phyloP scores from a whole-genome alignment of 805 yeast genomes.

The Ogataea methanolica region DNA sequence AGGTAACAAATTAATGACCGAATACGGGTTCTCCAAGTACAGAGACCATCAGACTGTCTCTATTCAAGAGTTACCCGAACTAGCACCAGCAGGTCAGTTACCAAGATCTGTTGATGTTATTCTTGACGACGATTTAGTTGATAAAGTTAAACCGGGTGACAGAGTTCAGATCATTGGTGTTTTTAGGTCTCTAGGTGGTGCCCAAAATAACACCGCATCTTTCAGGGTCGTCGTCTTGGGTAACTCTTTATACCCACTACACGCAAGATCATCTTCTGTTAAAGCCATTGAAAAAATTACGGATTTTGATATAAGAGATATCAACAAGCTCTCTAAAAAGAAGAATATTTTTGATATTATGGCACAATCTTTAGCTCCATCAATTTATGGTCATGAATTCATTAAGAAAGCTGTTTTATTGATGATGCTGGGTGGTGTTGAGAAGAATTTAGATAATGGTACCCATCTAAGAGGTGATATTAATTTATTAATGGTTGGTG shows the following conservation, averaged over 20 bases:
- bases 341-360: conserved; percentile 71
- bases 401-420: conserved; percentile 87
- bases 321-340: conserved; percentile 70
- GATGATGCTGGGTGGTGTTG: conserved; percentile 91
- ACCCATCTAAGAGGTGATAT: conserved; percentile 98
- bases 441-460: conserved; percentile 90
- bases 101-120: conserved; percentile 91
- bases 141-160: conserved; percentile 91
- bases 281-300: conserved; percentile 71
- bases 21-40: conserved; percentile 88
- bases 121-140: conserved; percentile 94
- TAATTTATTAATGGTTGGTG: conserved; percentile 94
- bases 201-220: conserved; percentile 52
- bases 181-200: conserved; percentile 85
- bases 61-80: conserved; percentile 96
- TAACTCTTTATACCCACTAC: conserved; percentile 83
- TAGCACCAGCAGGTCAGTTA: conserved; percentile 96
- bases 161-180: conserved; percentile 92
- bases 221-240: conserved; percentile 84
- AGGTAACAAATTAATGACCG: conserved; percentile 83
- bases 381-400: conserved; percentile 88
- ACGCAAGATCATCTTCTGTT: conserved; percentile 67
- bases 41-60: conserved; percentile 92
- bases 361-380: conserved; percentile 88
- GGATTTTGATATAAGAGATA: conserved; percentile 80